Evolutionary conservation across 768 basidiomycete species (phyloP), one percentile per base, ranked within the genome.

Genomic region (Dioszegia crocea): DNA sequence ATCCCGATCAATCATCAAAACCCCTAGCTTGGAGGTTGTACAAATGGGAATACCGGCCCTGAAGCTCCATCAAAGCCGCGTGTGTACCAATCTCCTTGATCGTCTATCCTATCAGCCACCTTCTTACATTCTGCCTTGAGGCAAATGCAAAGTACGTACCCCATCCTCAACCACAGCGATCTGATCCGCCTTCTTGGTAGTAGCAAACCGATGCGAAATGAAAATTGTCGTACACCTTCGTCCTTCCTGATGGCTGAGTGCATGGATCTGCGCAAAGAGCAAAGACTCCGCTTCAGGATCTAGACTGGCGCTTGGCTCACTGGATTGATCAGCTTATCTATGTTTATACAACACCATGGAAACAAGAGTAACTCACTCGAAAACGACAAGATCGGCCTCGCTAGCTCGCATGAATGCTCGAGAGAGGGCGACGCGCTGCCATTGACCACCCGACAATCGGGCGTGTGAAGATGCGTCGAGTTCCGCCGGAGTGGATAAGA

Each of bases 321-420:
- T 75, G n/a, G 33, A 19, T 9, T 2, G 14, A 44, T 56, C 27
- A 56, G 54, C 54, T n/a, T 17, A 27, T 19, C 5, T 5, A 17
- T 19, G n/a, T 43, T 38, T n/a, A n/a, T 14, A 33, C 8, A 14
- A 33, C 8, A 6, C 33, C 33, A 6, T 6, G 33, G 40, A 43
- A 10, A 8, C 21, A 10, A 5, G 10, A 8, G 9, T 48, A 29
- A 48, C 47, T 48, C 17, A 48, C 47, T 30, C 91, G 70, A 92
- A 87, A 39, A 92, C 76, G 33, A 92, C 79, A 12, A 92, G 78
- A 76, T 91, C 88, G 84, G 87, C 69, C 83, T 84, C 67, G 80
- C 82, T 47, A n/a, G 88, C 86, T 60, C 89, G 81, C 87, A 91
- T 89, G 68, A 92, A 91, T 16, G 89, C 88, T 47, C 91, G 83